Conservation (phyloP, 257 asterid genomes). For the Nicotiana noctiflora region DNA sequence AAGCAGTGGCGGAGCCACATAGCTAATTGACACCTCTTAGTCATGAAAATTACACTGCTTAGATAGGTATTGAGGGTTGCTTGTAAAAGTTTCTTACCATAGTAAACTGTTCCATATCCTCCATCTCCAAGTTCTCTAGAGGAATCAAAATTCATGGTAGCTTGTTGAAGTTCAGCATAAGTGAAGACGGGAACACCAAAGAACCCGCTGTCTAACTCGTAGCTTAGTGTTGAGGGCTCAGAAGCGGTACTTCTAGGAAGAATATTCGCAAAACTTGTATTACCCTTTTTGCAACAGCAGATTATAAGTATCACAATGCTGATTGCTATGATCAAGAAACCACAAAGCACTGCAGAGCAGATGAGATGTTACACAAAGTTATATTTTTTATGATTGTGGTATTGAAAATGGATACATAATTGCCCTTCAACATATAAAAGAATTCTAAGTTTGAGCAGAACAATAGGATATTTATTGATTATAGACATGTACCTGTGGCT, state of each 20-base stretch:
- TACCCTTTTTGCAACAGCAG: neutral
- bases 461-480: neutral
- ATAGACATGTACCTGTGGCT: neutral
- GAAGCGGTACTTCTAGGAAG: constrained; percentile 5
- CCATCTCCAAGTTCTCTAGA: constrained; percentile 14
- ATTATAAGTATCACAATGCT: neutral
- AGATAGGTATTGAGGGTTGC: neutral
- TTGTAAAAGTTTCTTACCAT: neutral
- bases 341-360: neutral
- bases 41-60: too few species aligned
- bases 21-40: too few species aligned
- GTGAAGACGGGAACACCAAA: constrained; percentile 12
- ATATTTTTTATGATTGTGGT: neutral
- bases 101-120: constrained; percentile 18
- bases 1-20: too few species aligned
- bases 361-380: neutral
- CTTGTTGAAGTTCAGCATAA: constrained; percentile 16
- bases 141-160: constrained; percentile 14
- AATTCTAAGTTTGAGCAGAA: neutral
- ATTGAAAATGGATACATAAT: neutral
- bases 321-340: neutral
- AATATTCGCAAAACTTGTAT: neutral
- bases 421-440: neutral
- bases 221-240: constrained; percentile 4
- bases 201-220: neutral